Percentiles rank a stretch among this genome's conserved stretches.
These are phyloP conservation scores for Kalmusia sp. DNA, from an alignment of 2,329 filamentous ascomycete species.

Conservation along the genomic window DNA sequence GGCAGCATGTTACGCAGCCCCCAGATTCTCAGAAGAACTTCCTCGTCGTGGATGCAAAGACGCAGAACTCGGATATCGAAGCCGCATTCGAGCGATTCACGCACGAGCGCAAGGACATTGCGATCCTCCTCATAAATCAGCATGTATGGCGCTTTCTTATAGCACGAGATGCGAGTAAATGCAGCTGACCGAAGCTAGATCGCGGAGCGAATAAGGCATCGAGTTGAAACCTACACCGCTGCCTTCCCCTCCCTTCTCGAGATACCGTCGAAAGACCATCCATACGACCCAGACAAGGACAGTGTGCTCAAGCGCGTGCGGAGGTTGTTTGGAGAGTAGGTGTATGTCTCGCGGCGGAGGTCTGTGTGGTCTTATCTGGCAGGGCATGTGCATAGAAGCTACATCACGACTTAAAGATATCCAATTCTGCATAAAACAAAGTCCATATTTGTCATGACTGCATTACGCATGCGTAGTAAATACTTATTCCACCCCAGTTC, in stretches of 20 bases:
- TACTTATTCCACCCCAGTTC: slow-evolving; percentile 3
- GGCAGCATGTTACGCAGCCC: slow-evolving; percentile 85
- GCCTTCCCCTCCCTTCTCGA: slow-evolving; percentile 96
- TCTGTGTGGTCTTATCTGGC: slow-evolving; percentile 2
- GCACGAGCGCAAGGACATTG: slow-evolving; percentile 91
- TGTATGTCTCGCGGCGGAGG: background rate
- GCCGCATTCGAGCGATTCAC: slow-evolving; percentile 90
- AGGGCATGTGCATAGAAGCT: slow-evolving; percentile 5
- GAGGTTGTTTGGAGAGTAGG: slow-evolving; percentile 74
- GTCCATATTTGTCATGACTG: slow-evolving; percentile 27
- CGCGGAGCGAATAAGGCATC: slow-evolving; percentile 89
- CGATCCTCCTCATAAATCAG: slow-evolving; percentile 96
- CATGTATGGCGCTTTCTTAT: slow-evolving; percentile 68
- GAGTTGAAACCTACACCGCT: slow-evolving; percentile 89
- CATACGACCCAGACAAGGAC: slow-evolving; percentile 98
- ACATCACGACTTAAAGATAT: slow-evolving; percentile 14
- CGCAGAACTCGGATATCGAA: slow-evolving; percentile 86
- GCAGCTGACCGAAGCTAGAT: slow-evolving; percentile 64
- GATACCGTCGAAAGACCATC: slow-evolving; percentile 98
- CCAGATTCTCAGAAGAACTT: slow-evolving; percentile 97
- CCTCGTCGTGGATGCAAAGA: slow-evolving; percentile 93
- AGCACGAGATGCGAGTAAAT: background rate
- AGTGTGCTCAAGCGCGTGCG: slow-evolving; percentile 90
- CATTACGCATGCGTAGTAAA: slow-evolving; percentile 15
- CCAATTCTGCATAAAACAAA: slow-evolving; percentile 11